Base-by-base conservation (phyloP, 495 filamentous ascomycete genomes). In the Aspergillus haitiensis region DNA sequence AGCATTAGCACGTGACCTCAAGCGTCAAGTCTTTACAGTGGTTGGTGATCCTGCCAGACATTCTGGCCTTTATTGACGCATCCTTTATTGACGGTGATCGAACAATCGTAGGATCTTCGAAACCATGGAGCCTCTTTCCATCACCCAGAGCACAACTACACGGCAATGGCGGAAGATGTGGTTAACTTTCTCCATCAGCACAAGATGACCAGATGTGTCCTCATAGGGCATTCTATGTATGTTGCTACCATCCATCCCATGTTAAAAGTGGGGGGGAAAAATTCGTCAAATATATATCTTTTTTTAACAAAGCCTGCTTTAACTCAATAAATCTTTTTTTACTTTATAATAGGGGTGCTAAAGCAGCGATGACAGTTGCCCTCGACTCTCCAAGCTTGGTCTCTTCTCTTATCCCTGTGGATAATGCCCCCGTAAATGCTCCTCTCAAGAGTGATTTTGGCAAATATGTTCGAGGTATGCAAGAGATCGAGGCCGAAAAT, bases 141-240 rank as follows among this genome's bases (percentile, higher is more conserved):
- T 70, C 72, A 86, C 60, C 76, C 76, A 12, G 78, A 78, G 9
- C 94, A 98, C 69, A 87, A 92, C 76, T 98, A 98, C 74, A 73
- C 76, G 32, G 81, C 84, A 48, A 94, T 98, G 86, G 91, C 93
- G 5, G 87, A 88, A 55, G 94, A 98, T 66, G 85, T 97, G 7
- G 84, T 86, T 52, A 78, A 84, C 57, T 98, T 98, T 72, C 88
- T 98, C 56, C 62, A 81, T 1, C 72, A 90, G 53, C 89, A 95
- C 72, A 80, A 80, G 3, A 79, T 98, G 34, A 77, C 81, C 37
- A 77, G 88, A 32, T 76, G 84, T 2, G 90, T 89, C 0, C 75
- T 98, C 6, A 92, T 98, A 65, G 94, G 94, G 0, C 94, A 98
- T 76, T 97, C 93, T 1, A 98, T 98, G 93, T 93, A 76, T 59